Evolutionary conservation across 1,139 yeast genomes (phyloP).

Genomic region (Blastobotrys malaysiensis): DNA sequence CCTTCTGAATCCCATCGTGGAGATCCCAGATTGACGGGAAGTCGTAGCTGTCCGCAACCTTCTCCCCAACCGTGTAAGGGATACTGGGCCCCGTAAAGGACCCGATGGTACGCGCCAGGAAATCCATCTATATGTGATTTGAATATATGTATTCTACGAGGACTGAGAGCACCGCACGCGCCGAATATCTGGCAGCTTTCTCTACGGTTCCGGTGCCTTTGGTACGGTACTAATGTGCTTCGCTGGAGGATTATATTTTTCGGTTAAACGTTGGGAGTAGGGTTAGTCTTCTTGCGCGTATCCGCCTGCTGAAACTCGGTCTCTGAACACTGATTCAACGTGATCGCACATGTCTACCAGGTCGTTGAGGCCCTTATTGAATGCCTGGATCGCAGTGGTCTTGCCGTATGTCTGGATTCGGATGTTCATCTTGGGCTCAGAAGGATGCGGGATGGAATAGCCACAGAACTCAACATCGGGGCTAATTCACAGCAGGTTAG

Average conservation of each 20-base stretch:
- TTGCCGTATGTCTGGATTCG: constrained; percentile 89
- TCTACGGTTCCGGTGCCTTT: no score
- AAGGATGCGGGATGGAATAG: constrained; percentile 98
- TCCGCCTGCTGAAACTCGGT: constrained; percentile 14
- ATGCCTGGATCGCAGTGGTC: constrained; percentile 86
- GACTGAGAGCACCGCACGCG: background rate
- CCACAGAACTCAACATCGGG: constrained; percentile 98
- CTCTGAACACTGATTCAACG: constrained; percentile 69
- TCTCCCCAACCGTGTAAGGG: constrained; percentile 30
- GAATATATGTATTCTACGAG: background rate
- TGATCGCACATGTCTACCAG: constrained; percentile 76
- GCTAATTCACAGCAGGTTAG: constrained; percentile 22
- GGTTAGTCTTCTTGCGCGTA: constrained; percentile 3
- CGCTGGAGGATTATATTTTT: background rate
- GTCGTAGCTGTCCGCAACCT: constrained; percentile 18
- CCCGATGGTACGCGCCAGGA: constrained; percentile 35
- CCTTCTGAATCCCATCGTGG: constrained; percentile 41
- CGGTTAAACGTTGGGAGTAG: background rate
- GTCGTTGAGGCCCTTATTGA: constrained; percentile 86
- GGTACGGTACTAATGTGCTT: background rate
- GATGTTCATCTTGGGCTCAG: constrained; percentile 81
- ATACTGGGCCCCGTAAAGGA: constrained; percentile 30
- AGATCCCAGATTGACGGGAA: constrained; percentile 44
- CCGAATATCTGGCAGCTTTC: background rate
- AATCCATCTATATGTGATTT: constrained; percentile 28